Percentiles rank a stretch among this genome's conserved stretches.
Evolutionary conservation across 768 basidiomycete genomes (phyloP).

Genomic region (Pulveroboletus sp.): DNA sequence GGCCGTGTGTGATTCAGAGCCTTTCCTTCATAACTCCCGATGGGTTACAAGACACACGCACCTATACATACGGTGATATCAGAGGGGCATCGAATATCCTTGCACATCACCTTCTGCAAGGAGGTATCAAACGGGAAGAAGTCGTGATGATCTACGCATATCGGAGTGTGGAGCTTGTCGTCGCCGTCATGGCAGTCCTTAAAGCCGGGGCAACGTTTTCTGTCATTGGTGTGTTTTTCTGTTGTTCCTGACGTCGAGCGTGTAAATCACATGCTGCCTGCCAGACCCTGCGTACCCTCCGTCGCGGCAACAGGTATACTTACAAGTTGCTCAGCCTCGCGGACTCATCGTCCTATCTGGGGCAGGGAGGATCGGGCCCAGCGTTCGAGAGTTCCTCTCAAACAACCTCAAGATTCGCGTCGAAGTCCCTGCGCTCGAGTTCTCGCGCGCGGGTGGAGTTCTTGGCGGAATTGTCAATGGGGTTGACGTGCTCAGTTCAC

Average conservation of each 20-base stretch:
- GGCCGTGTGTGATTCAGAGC: conserved; percentile 86
- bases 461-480: conserved; percentile 52
- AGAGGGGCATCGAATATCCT: conserved; percentile 83
- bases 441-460: conserved; percentile 59
- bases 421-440: conserved; percentile 85
- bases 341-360: conserved; percentile 88
- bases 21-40: conserved; percentile 38
- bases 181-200: conserved; percentile 94
- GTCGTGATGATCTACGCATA: conserved; percentile 98
- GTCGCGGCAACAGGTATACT: conserved; percentile 86
- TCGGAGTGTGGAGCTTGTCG: conserved; percentile 91
- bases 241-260: background rate
- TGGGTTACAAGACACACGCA: conserved; percentile 47
- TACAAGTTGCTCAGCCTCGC: conserved; percentile 87
- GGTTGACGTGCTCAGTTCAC: conserved; percentile 59
- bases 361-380: conserved; percentile 74
- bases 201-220: conserved; percentile 97
- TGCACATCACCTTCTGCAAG: conserved; percentile 81
- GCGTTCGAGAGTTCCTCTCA: conserved; percentile 79
- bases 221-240: conserved; percentile 72
- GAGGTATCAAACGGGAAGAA: conserved; percentile 86
- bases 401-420: conserved; percentile 79
- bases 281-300: conserved; percentile 96
- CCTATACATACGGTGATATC: conserved; percentile 77
- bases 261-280: background rate